phyloP scores from a whole-genome alignment of 352 stramenopile species.

The Globisporangium perplexum region DNA sequence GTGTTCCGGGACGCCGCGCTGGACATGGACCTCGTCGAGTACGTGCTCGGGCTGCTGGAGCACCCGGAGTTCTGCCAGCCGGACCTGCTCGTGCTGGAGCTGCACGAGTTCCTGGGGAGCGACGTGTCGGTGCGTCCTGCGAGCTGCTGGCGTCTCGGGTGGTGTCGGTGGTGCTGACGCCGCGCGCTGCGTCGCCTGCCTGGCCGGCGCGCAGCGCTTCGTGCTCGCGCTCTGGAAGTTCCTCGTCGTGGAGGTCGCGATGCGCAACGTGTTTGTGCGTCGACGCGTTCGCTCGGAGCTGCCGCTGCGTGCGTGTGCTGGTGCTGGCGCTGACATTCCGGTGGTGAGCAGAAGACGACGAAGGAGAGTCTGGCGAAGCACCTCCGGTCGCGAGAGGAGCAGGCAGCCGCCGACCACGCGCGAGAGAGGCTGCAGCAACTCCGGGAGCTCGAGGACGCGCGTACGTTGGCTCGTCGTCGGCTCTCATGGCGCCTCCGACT shows the following conservation, averaged over 20 bases:
- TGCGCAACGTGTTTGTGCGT: conserved; percentile 45
- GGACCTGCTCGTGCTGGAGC: conserved; percentile 52
- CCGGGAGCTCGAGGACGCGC: conserved; percentile 3
- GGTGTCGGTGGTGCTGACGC: background rate
- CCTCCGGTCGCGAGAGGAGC: conserved; percentile 8
- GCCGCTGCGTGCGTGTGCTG: background rate
- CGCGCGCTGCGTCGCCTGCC: background rate
- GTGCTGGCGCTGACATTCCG: background rate
- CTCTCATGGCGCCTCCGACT: background rate
- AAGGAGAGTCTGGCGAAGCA: conserved; percentile 11
- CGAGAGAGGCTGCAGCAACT: conserved; percentile 2
- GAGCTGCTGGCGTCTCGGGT: background rate
- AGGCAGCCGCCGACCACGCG: background rate
- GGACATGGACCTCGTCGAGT: conserved; percentile 61
- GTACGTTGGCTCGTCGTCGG: conserved; percentile 1
- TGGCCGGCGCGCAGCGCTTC: conserved; percentile 55
- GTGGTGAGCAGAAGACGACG: conserved; percentile 8
- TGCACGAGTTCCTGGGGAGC: conserved; percentile 62
- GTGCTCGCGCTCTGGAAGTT: conserved; percentile 75
- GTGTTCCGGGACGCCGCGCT: conserved; percentile 26
- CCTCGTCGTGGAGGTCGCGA: conserved; percentile 54
- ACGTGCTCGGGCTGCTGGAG: conserved; percentile 52
- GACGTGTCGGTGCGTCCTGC: conserved; percentile 23
- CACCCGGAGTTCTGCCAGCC: conserved; percentile 70
- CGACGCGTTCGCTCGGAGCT: conserved; percentile 4